phyloP scores from a whole-genome alignment of 2,329 filamentous ascomycete species.

The Fusarium xylarioides region DNA sequence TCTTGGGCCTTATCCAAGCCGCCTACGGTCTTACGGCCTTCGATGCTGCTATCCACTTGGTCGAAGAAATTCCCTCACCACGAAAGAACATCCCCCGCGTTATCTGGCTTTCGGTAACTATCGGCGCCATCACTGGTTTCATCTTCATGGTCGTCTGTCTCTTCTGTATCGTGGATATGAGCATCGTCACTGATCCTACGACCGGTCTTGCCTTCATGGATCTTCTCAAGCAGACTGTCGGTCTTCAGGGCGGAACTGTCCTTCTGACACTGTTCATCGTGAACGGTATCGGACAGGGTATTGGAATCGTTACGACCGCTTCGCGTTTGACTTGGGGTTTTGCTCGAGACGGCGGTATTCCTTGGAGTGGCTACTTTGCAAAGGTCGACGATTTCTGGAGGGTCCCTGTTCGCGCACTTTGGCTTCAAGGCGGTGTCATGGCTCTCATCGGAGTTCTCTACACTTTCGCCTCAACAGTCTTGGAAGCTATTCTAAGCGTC shows the following conservation, averaged over 20 bases:
- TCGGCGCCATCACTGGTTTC: constrained; percentile 59
- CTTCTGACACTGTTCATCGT: constrained; percentile 63
- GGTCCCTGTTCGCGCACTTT: constrained; percentile 61
- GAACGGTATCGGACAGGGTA: constrained; percentile 63
- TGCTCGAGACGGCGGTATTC: constrained; percentile 61
- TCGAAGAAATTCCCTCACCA: constrained; percentile 64
- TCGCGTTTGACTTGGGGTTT: constrained; percentile 65
- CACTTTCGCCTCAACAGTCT: constrained; percentile 61
- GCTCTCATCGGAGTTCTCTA: constrained; percentile 62
- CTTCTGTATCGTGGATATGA: constrained; percentile 59
- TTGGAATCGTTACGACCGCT: constrained; percentile 60
- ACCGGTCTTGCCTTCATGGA: constrained; percentile 60
- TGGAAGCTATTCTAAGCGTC: constrained; percentile 63
- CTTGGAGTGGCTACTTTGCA: constrained; percentile 56
- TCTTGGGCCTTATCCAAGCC: constrained; percentile 64
- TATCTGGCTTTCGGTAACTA: constrained; percentile 61
- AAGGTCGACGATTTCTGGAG: constrained; percentile 57
- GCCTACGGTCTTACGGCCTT: constrained; percentile 63
- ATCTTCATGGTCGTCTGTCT: constrained; percentile 63
- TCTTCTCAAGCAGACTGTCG: constrained; percentile 51
- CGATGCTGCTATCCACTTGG: constrained; percentile 67
- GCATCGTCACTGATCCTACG: constrained; percentile 51
- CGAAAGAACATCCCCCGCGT: constrained; percentile 59
- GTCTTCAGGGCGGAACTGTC: constrained; percentile 51
- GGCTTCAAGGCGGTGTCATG: constrained; percentile 58